Evolutionary conservation across 352 stramenopile species (phyloP).

Genomic region (Thalassiosira hispida): DNA sequence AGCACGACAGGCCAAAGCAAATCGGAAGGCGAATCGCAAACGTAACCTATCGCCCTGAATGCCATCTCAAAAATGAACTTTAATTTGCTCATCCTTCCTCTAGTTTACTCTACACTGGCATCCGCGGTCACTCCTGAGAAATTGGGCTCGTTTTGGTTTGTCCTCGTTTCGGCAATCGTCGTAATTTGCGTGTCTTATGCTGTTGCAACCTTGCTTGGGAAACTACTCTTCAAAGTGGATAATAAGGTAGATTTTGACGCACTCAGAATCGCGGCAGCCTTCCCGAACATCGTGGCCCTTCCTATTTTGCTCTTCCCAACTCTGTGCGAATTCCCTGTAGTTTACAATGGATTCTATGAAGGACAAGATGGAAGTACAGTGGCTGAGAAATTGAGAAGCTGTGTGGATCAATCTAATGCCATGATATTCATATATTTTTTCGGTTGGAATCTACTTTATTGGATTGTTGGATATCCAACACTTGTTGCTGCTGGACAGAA

Average conservation of each 20-base stretch:
- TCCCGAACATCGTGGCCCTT: constrained; percentile 78
- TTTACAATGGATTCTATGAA: constrained; percentile 65
- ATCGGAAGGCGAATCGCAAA: too few species aligned
- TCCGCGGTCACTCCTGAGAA: constrained; percentile 53
- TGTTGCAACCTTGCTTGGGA: constrained; percentile 54
- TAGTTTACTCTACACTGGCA: constrained; percentile 69
- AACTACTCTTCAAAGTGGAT: constrained; percentile 52
- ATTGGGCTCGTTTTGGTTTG: constrained; percentile 65
- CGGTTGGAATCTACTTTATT: constrained; percentile 68
- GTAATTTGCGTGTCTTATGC: constrained; percentile 63
- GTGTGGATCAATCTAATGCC: constrained; percentile 37
- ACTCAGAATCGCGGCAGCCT: constrained; percentile 66
- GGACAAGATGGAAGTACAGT: constrained; percentile 19
- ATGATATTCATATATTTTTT: constrained; percentile 84
- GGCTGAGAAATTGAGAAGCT: constrained; percentile 52
- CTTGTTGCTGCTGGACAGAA: constrained; percentile 56
- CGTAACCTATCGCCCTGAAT: too few species aligned
- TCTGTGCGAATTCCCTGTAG: constrained; percentile 73
- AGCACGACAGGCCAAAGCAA: too few species aligned
- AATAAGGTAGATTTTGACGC: constrained; percentile 69
- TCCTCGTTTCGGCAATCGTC: constrained; percentile 56
- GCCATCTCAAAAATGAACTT: constrained; percentile 44
- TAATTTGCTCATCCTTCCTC: constrained; percentile 60
- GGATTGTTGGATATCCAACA: constrained; percentile 63
- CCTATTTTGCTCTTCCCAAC: constrained; percentile 80